phyloP scores from a whole-genome alignment of 2,329 filamentous ascomycete genomes.

The Paracoccidioides brasiliensis region DNA sequence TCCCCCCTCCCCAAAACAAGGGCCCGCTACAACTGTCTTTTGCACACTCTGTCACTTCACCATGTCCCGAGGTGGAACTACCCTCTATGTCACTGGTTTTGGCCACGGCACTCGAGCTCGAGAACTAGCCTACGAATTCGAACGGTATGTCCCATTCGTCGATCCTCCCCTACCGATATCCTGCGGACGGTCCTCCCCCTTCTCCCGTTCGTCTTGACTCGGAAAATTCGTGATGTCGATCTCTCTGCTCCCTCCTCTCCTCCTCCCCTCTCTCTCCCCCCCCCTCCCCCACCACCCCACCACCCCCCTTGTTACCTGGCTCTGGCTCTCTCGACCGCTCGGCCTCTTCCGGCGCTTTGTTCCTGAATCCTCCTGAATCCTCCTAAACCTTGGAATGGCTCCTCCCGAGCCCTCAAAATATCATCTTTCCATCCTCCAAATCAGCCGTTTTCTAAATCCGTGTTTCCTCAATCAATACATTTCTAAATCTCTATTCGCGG shows the following conservation, averaged over 20 bases:
- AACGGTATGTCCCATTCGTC: constrained; percentile 72
- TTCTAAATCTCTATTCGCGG: neutral
- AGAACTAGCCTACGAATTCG: constrained; percentile 99
- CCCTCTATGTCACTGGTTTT: constrained; percentile 97
- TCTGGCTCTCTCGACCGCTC: constrained; percentile 4
- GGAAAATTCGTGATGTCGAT: constrained; percentile 11
- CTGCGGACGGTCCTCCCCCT: constrained; percentile 10
- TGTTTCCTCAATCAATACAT: neutral
- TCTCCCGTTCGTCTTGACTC: constrained; percentile 10
- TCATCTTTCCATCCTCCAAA: neutral
- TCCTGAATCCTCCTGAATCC: constrained; percentile 3
- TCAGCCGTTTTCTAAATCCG: neutral
- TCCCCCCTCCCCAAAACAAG: neutral
- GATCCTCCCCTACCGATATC: constrained; percentile 10
- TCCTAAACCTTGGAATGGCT: constrained; percentile 2
- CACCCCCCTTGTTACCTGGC: constrained; percentile 3
- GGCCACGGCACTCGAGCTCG: constrained; percentile 96
- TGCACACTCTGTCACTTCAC: constrained; percentile 10
- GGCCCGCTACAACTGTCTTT: neutral
- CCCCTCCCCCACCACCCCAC: neutral
- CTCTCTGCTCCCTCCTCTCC: constrained; percentile 6
- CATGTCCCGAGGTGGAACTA: constrained; percentile 84
- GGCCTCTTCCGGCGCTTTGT: constrained; percentile 9
- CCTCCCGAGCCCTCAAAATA: constrained; percentile 2
- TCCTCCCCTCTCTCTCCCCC: neutral